A percentile compares a stretch with the other conserved stretches of the same genome.
phyloP scores from a whole-genome alignment of 148 eudicot species.

The Camellia sinensis region DNA sequence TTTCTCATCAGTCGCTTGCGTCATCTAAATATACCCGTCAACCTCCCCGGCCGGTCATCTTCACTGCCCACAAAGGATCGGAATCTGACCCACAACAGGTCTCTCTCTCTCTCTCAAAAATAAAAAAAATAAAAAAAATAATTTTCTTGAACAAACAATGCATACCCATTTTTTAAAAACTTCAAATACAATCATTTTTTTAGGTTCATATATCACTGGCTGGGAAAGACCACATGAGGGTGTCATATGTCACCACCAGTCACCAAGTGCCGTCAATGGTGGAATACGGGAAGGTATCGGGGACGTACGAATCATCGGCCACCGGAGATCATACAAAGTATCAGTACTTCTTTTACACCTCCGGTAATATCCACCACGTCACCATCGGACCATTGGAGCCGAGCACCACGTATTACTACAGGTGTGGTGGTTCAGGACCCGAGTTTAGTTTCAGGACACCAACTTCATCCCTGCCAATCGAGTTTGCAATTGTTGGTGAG shows the following conservation, averaged over 20 bases:
- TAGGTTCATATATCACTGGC: constrained; percentile 83
- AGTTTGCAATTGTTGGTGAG: constrained; percentile 64
- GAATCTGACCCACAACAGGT: constrained; percentile 61
- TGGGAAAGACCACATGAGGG: constrained; percentile 65
- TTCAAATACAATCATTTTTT: neutral
- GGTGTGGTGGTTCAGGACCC: constrained; percentile 54
- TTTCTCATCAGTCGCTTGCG: constrained; percentile 2
- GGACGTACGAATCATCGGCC: constrained; percentile 44
- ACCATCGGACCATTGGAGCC: constrained; percentile 69
- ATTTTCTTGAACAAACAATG: neutral
- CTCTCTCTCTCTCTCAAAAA: neutral
- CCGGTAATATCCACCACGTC: constrained; percentile 71
- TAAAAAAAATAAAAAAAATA: neutral
- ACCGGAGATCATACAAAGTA: constrained; percentile 59
- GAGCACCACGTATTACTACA: constrained; percentile 62
- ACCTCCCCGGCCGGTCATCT: constrained; percentile 33
- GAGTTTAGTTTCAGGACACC: constrained; percentile 77
- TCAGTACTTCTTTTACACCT: constrained; percentile 59
- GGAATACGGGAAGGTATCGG: constrained; percentile 57
- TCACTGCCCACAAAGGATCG: constrained; percentile 36
- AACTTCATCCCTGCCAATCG: constrained; percentile 57
- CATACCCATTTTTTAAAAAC: neutral
- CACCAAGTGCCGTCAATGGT: constrained; percentile 54
- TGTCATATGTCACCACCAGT: constrained; percentile 66
- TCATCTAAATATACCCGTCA: constrained; percentile 43